Base-by-base conservation (phyloP, 2,329 filamentous ascomycete species). In the Microcyclospora tardicrescens region DNA sequence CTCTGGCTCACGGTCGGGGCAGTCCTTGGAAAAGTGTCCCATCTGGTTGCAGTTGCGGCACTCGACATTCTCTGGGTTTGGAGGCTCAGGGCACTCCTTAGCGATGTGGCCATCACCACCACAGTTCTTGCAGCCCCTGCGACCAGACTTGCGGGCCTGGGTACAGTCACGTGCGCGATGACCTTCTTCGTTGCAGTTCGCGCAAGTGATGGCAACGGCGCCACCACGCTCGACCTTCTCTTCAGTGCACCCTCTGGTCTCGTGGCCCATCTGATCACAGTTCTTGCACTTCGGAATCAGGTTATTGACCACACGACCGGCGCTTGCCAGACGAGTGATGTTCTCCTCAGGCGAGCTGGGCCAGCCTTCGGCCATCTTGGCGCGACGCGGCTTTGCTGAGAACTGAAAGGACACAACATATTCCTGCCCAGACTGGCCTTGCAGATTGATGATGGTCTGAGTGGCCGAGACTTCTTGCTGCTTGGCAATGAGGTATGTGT, bases 371-470 rank as follows among this genome's bases (percentile, higher is more conserved):
- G 60, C 56, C 14, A 69, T 61, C 33, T 58, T 62, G 10, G 57
- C 56, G 39, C 71, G 69, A 43, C 64, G 64, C 4, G 68, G 60
- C 44, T 69, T 66, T 11, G 54, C 44, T 10, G 55, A 62, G 47
- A 62, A 65, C 51, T 65, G 71, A 52, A 70, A 67, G 0, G 63
- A 63, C 38, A 73, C 61, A 16, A 64, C 59, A 41, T 66, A 75
- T 43, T 66, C 65, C 53, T 68, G 66, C 41, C 67, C 63, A 13
- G 63, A 48, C 37, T 80, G 73, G 5, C 80, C 80, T 51, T 84
- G 78, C 1, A 83, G 62, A 46, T 84, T 78, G 73, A 84, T 80
- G 59, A 81, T 79, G 43, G 76, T 81, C 47, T 77, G 70, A 5
- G 75, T 74, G 1, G 61, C 53, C 0, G 66, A 54, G 24, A 81